A percentile compares a stretch with the other conserved stretches of the same genome.
Conservation (phyloP, 1,139 yeast genomes). For the Pichia sp. region DNA sequence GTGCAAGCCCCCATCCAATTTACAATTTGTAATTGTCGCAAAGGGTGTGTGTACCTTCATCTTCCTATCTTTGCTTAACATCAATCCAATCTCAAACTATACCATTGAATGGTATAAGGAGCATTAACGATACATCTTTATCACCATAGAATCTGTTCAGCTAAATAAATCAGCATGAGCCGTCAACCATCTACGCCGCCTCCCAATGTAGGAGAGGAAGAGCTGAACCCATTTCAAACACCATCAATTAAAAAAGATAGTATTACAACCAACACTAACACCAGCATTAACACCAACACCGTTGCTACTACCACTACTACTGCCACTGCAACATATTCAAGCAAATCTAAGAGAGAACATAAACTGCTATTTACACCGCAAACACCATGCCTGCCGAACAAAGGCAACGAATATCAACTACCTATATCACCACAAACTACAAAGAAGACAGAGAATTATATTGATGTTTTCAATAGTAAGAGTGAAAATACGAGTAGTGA, state of each 20-base stretch:
- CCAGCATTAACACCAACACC: neutral
- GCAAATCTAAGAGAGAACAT: neutral
- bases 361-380: constrained; percentile 19
- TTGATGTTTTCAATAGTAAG: constrained; percentile 5
- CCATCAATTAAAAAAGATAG: constrained; percentile 9
- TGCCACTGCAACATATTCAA: neutral
- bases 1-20: no score
- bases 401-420: constrained; percentile 10
- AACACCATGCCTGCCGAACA: constrained; percentile 18
- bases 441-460: constrained; percentile 1
- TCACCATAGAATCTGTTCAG: no score
- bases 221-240: constrained; percentile 7
- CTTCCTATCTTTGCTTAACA: no score
- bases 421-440: constrained; percentile 13
- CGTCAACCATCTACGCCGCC: constrained; percentile 26
- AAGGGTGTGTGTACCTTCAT: no score
- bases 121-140: neutral
- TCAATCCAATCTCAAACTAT: no score
- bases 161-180: constrained; percentile 9
- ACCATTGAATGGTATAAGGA: no score
- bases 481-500: neutral
- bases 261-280: no score
- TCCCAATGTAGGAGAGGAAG: constrained; percentile 7
- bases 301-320: neutral
- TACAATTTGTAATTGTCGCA: no score